phyloP scores from a whole-genome alignment of 1,284 basidiomycete genomes.

The Cutaneotrichosporon sp. region DNA sequence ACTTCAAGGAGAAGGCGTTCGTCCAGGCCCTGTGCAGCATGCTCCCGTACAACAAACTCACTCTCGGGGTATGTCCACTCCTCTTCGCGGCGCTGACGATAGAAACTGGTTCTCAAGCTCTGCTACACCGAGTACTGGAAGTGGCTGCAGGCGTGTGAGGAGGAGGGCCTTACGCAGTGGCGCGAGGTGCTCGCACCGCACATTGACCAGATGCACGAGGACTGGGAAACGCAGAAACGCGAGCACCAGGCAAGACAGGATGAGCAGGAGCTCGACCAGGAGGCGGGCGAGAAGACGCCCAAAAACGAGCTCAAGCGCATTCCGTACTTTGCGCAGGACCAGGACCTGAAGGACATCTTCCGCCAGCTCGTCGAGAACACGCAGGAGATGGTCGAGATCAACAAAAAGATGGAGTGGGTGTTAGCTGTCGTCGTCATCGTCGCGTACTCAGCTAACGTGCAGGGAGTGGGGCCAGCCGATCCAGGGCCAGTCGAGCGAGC shows the following conservation, averaged over 20 bases:
- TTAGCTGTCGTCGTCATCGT: neutral
- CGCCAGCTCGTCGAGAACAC: constrained; percentile 39
- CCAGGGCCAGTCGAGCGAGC: constrained; percentile 23
- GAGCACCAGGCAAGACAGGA: constrained; percentile 2
- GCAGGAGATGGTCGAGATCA: constrained; percentile 33
- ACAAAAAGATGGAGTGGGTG: constrained; percentile 32
- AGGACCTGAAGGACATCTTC: constrained; percentile 26
- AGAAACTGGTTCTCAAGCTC: constrained; percentile 41
- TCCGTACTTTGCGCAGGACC: neutral
- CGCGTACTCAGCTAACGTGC: too few relatives aligned
- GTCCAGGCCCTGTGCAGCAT: constrained; percentile 31
- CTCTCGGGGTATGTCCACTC: constrained; percentile 37
- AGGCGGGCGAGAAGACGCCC: neutral
- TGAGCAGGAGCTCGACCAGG: neutral
- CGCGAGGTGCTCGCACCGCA: constrained; percentile 21
- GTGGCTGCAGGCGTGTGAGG: constrained; percentile 32
- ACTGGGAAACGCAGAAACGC: constrained; percentile 7
- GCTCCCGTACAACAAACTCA: constrained; percentile 46
- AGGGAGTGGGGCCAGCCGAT: constrained; percentile 27
- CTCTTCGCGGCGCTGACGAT: constrained; percentile 3
- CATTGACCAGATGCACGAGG: constrained; percentile 8
- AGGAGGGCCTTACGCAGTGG: constrained; percentile 24
- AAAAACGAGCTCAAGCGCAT: constrained; percentile 3
- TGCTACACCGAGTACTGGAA: constrained; percentile 29
- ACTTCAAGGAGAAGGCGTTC: constrained; percentile 26